Conservation (phyloP, 306 rosid species). For the Prunus mongolica region DNA sequence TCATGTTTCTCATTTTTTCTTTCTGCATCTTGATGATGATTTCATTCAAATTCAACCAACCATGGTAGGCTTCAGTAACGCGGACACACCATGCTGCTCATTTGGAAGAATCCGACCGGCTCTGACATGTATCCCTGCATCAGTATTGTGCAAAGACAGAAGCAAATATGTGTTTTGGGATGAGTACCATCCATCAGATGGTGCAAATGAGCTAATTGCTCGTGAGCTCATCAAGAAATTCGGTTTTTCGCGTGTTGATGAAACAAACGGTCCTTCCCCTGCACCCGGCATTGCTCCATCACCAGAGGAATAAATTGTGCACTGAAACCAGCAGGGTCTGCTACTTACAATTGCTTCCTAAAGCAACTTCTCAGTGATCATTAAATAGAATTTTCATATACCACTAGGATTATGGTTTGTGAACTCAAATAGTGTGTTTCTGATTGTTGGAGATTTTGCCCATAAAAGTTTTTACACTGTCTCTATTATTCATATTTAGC, state of each 20-base stretch:
- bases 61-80: slow-evolving; percentile 59
- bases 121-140: slow-evolving; percentile 82
- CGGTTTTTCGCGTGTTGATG: slow-evolving; percentile 27
- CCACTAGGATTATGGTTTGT: not conserved
- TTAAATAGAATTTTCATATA: not conserved
- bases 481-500: not conserved
- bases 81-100: slow-evolving; percentile 87
- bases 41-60: not conserved
- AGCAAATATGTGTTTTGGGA: slow-evolving; percentile 98
- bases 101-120: slow-evolving; percentile 83
- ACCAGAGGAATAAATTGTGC: slow-evolving; percentile 24
- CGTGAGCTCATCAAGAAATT: slow-evolving; percentile 85
- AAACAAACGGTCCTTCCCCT: slow-evolving; percentile 37
- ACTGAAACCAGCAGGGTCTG: not conserved
- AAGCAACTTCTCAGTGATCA: not conserved
- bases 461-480: not conserved
- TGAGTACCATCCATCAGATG: slow-evolving; percentile 90
- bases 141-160: slow-evolving; percentile 74
- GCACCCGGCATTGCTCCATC: slow-evolving; percentile 57
- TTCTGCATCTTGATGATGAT: not conserved
- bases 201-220: slow-evolving; percentile 76
- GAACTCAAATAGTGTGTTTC: not conserved
- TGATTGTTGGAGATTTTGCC: not conserved
- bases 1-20: not conserved
- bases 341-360: not conserved